These are phyloP conservation scores for Alternaria atra DNA, from an alignment of 2,329 filamentous ascomycete species.

Conservation along the genomic window DNA sequence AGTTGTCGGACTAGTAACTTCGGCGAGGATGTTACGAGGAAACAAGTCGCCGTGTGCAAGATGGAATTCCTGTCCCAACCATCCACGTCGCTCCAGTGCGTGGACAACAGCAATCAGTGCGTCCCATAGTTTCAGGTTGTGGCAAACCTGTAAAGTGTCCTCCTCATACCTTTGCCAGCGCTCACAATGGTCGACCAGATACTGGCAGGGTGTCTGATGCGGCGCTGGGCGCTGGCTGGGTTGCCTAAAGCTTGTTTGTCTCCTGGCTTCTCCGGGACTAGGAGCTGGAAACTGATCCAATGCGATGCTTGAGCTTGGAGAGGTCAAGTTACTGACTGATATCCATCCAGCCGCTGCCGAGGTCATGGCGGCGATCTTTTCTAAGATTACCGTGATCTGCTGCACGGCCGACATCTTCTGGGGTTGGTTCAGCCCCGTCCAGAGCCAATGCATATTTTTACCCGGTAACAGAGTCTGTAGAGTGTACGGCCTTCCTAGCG, in stretches of 20 bases:
- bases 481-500: conserved; percentile 3
- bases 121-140: not conserved
- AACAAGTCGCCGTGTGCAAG: conserved; percentile 38
- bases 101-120: not conserved
- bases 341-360: conserved; percentile 7
- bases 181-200: not conserved
- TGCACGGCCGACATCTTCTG: conserved; percentile 7
- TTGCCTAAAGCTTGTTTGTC: not conserved
- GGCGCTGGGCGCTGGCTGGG: not conserved
- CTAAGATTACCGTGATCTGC: not conserved
- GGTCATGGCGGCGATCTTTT: conserved; percentile 9
- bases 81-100: not conserved
- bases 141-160: not conserved
- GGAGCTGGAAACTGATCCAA: conserved; percentile 5
- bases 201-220: conserved; percentile 6
- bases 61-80: conserved; percentile 11
- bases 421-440: not conserved
- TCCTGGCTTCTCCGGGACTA: not conserved
- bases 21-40: conserved; percentile 41
- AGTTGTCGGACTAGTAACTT: not conserved
- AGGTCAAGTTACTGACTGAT: not conserved
- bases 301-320: not conserved
- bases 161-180: conserved; percentile 9
- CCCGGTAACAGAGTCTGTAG: conserved; percentile 11
- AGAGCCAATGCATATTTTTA: not conserved